Conservation (phyloP, 805 yeast genomes). For the Schwanniomyces occidentalis region DNA sequence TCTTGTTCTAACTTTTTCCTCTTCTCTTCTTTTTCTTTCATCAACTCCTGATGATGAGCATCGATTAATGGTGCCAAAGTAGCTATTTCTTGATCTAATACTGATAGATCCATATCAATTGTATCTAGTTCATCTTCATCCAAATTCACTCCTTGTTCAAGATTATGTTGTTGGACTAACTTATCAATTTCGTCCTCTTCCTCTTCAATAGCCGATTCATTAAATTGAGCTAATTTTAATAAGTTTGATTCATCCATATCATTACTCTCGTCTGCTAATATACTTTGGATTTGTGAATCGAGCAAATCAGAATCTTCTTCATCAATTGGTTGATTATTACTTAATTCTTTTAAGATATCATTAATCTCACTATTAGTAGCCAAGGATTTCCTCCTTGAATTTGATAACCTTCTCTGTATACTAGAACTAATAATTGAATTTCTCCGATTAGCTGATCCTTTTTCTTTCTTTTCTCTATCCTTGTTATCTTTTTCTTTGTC, state of each 20-base stretch:
- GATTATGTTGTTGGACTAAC: constrained; percentile 35
- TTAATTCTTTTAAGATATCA: constrained; percentile 37
- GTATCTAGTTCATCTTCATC: constrained; percentile 17
- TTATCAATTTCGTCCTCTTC: constrained; percentile 39
- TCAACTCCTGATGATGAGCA: constrained; percentile 31
- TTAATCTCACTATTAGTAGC: constrained; percentile 42
- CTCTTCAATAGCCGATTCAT: constrained; percentile 26
- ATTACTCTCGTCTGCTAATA: constrained; percentile 25
- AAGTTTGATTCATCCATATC: constrained; percentile 17
- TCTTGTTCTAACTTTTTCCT: constrained; percentile 20
- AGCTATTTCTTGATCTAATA: constrained; percentile 42
- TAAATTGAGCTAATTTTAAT: constrained; percentile 15
- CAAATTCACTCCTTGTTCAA: constrained; percentile 31
- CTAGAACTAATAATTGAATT: no score
- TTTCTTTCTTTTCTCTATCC: not conserved
- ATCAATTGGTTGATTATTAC: constrained; percentile 30
- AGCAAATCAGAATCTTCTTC: constrained; percentile 29
- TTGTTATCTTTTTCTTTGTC: not conserved
- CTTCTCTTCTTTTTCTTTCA: constrained; percentile 22
- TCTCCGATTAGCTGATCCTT: no score
- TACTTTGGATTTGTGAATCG: constrained; percentile 32
- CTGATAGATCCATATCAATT: constrained; percentile 29
- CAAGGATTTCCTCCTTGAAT: constrained; percentile 37
- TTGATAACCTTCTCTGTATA: constrained; percentile 30
- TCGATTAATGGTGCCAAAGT: constrained; percentile 40